Percentiles rank a stretch among this genome's conserved stretches.
These are phyloP conservation scores for Chalciporus sphaerocephalus DNA, from an alignment of 768 basidiomycete species.

Conservation along the genomic window DNA sequence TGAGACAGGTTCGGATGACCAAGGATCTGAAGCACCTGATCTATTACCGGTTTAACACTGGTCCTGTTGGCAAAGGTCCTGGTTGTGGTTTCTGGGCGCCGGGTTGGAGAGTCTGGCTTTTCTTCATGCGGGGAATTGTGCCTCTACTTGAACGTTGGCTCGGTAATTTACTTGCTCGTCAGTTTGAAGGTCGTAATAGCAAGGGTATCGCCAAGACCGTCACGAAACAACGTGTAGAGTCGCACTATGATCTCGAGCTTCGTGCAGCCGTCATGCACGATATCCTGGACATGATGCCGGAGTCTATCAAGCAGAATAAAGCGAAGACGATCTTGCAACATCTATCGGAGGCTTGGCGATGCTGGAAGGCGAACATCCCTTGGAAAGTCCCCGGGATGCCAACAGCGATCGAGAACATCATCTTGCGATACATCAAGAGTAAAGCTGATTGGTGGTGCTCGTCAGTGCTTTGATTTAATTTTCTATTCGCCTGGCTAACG, in stretches of 20 bases:
- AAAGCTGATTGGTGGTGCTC: constrained; percentile 99
- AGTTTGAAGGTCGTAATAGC: constrained; percentile 97
- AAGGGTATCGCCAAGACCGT: constrained; percentile 97
- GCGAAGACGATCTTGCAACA: constrained; percentile 99
- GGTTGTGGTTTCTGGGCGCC: constrained; percentile 99
- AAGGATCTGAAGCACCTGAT: constrained; percentile 98
- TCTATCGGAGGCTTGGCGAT: constrained; percentile 96
- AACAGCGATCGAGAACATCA: constrained; percentile 98
- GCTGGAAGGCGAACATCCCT: constrained; percentile 96
- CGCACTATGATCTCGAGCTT: constrained; percentile 95
- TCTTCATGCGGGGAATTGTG: constrained; percentile 99
- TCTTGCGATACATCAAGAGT: constrained; percentile 96
- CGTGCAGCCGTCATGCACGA: constrained; percentile 99
- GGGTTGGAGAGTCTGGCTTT: constrained; percentile 99
- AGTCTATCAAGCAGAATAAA: constrained; percentile 98
- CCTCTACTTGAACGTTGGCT: constrained; percentile 97
- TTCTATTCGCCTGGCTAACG: neutral
- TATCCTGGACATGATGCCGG: constrained; percentile 99
- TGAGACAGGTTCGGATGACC: constrained; percentile 99
- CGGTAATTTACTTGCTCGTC: constrained; percentile 93
- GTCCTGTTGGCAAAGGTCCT: constrained; percentile 98
- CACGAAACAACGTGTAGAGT: constrained; percentile 98
- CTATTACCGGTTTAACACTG: constrained; percentile 99
- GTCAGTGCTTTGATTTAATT: constrained; percentile 36
- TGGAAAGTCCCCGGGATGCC: constrained; percentile 99